Evolutionary conservation across 345 rosid species (phyloP), one percentile per base, ranked within the genome.

Genomic region (Boechera stricta): DNA sequence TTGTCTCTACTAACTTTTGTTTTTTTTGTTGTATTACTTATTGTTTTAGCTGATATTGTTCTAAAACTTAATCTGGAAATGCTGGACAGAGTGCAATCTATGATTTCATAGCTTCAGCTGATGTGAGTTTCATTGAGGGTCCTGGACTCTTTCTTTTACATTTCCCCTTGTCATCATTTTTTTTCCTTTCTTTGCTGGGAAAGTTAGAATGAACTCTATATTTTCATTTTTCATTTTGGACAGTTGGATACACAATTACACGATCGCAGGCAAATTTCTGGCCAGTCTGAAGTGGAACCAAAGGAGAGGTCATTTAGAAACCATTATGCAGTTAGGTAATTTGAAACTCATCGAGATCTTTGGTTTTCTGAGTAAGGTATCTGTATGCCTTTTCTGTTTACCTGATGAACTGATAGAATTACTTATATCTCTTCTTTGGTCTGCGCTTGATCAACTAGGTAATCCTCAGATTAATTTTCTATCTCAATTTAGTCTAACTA

Each of bases 81-180:
- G 53, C 61, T 85, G 56, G 53, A 47, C 89, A 94, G 98, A 94
- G 98, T 85, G 97, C 97, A 28, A 69, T 90, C 21, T 90, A 94
- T 82, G 91, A 88, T 57, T 94, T 90, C 84, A 74, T 92, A 61
- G 85, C 89, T 62, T 86, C 93, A 61, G 90, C 96, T 49, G 83
- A 89, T 92, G 98, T 90, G 79, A 86, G 88, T 83, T 75, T 83
- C 75, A 5, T 52, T 71, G 73, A 57, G 69, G 47, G 8, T 45
- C 55, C 52, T 59, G 28, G 10, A 55, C 53, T 66, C 80, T 49
- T 71, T 66, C 38, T 60, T 53, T 10, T 16, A 44, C 56, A 51
- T 35, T 24, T 60, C 12, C 11, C 69, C 8, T n/a, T 53, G 26
- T 29, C 51, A 62, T 18, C 29, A 18, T 18, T 54, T 33, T 66